Evolutionary conservation across 2,329 filamentous ascomycete genomes (phyloP).

Genomic region (Hypomyces perniciosus): DNA sequence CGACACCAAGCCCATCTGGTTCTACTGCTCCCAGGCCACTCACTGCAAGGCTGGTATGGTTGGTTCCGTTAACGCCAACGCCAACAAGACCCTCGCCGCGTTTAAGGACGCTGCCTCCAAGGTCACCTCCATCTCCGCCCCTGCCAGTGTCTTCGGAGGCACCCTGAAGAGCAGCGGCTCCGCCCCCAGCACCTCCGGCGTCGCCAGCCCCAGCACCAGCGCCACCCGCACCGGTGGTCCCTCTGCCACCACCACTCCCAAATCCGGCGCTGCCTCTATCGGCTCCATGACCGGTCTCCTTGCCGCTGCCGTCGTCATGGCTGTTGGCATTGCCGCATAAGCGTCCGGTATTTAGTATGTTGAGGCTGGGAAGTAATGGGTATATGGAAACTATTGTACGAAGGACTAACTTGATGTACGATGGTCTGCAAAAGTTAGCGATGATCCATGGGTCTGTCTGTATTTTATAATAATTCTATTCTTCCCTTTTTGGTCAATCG

Average conservation of each 20-base stretch:
- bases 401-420: too few relatives aligned
- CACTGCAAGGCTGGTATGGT: conserved; percentile 12
- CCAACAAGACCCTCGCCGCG: conserved; percentile 6
- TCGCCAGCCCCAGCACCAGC: background rate
- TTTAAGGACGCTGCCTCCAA: conserved; percentile 7
- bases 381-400: background rate
- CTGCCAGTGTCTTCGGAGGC: conserved; percentile 6
- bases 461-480: too few relatives aligned
- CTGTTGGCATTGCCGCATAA: conserved; percentile 5
- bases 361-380: background rate
- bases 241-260: background rate
- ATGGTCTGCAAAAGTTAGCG: too few relatives aligned
- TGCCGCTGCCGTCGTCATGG: conserved; percentile 7
- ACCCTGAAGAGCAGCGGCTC: background rate
- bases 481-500: too few relatives aligned
- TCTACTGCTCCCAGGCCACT: conserved; percentile 13
- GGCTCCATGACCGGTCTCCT: conserved; percentile 6
- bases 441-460: too few relatives aligned
- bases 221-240: background rate
- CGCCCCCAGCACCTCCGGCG: background rate
- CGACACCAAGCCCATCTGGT: conserved; percentile 12
- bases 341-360: background rate
- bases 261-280: background rate
- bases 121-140: conserved; percentile 2
- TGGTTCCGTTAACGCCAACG: conserved; percentile 11